A percentile compares a stretch with the other conserved stretches of the same genome.
phyloP scores from a whole-genome alignment of 306 rosid genomes.

The Fragaria nilgerrensis region DNA sequence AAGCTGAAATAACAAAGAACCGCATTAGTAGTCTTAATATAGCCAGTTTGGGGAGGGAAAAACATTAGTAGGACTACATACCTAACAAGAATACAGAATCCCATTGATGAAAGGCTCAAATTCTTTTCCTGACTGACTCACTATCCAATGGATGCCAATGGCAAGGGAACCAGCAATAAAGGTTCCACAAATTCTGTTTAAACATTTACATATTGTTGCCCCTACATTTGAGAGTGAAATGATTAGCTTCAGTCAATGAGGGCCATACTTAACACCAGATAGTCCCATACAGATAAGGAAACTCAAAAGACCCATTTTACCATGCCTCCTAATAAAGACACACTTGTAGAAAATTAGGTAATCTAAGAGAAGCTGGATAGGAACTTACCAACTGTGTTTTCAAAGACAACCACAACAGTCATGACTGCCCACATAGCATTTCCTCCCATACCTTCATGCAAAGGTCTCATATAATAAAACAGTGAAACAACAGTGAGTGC shows the following conservation, averaged over 20 bases:
- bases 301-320: neutral
- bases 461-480: slow-evolving; percentile 74
- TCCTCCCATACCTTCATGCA: slow-evolving; percentile 73
- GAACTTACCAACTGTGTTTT: slow-evolving; percentile 55
- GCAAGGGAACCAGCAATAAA: slow-evolving; percentile 66
- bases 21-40: neutral
- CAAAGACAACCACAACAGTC: slow-evolving; percentile 81
- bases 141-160: slow-evolving; percentile 72
- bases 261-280: neutral
- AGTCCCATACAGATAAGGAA: neutral
- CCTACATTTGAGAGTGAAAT: slow-evolving; percentile 45
- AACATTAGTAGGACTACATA: slow-evolving; percentile 17
- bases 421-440: slow-evolving; percentile 83
- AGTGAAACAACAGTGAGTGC: slow-evolving; percentile 77
- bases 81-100: slow-evolving; percentile 71
- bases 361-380: neutral
- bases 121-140: slow-evolving; percentile 53
- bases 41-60: no score
- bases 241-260: neutral
- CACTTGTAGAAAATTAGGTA: neutral
- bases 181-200: slow-evolving; percentile 75
- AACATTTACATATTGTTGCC: slow-evolving; percentile 56
- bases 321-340: neutral
- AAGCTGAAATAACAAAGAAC: slow-evolving; percentile 42
- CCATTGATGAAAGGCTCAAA: slow-evolving; percentile 58